Evolutionary conservation across 495 filamentous ascomycete species (phyloP), one percentile per base, ranked within the genome.

Genomic region (Penicillium cinerascens): DNA sequence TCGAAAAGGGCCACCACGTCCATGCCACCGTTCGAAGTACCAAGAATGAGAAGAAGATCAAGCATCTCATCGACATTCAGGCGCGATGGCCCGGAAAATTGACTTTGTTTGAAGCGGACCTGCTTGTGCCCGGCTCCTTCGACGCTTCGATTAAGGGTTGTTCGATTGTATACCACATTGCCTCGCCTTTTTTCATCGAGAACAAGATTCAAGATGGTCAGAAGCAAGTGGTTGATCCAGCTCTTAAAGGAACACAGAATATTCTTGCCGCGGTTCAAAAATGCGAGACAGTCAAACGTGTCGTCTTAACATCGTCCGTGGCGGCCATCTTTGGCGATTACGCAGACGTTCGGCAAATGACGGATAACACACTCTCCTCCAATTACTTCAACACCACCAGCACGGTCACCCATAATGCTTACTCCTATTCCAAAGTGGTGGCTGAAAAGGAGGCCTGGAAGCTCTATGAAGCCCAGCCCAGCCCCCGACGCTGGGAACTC

Each of bases 1-100:
- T 88, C 37, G 60, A 79, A 54, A 73, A 72, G 39, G 71, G 66
- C 6, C 0, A 58, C 10, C 17, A 48, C 3, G 49, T 53, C 44
- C 49, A 58, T 44, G 55, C 49, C n/a, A 58, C 55, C 1, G 44
- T 58, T 23, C 55, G 50, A 17, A 58, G 50, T 27, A 41, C 44
- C 26, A 48, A 49, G 39, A 52, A 58, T 6, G 26, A 26, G 16
- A 53, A 43, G 29, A 58, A 58, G 15, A 58, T 58, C n/a, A 6
- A 44, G 20, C 55, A 58, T 42, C 55, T 61, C n/a, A 37, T 52
- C 6, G 52, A 60, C 6, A 56, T 63, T 51, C 59, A 63, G 37
- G 16, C 42, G 16, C 36, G 18, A 50, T 60, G 45, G 38, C 51
- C 56, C n/a, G 48, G 52, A 11, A 54, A 61, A 16, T 22, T 61